Percentiles rank a stretch among this genome's conserved stretches.
phyloP scores from a whole-genome alignment of 768 basidiomycete genomes.

The Kwoniella dejecticola region DNA sequence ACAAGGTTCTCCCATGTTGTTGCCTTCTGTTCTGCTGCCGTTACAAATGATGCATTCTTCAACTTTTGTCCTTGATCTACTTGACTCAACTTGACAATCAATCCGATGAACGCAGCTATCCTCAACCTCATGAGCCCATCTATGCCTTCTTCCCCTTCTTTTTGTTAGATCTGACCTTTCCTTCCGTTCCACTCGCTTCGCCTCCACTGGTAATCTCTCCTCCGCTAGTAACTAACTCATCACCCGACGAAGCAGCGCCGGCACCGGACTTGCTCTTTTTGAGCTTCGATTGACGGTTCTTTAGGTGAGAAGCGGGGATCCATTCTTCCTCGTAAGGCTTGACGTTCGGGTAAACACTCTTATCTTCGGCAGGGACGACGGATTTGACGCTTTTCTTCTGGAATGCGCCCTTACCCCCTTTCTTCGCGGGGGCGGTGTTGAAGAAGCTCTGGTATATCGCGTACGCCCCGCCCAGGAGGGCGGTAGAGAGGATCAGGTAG shows the following conservation, averaged over 20 bases:
- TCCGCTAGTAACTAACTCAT: constrained; percentile 36
- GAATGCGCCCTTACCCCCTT: constrained; percentile 12
- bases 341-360: constrained; percentile 44
- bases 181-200: constrained; percentile 48
- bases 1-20: too few relatives aligned
- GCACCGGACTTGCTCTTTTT: constrained; percentile 31
- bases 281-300: constrained; percentile 32
- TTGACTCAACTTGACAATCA: too few relatives aligned
- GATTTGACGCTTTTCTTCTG: constrained; percentile 23
- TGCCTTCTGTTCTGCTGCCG: too few relatives aligned
- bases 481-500: constrained; percentile 50
- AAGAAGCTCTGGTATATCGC: constrained; percentile 50
- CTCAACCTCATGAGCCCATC: not conserved
- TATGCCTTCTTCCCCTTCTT: constrained; percentile 45
- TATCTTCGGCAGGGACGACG: constrained; percentile 41
- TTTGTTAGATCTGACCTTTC: constrained; percentile 34
- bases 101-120: too few relatives aligned
- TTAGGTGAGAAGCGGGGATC: constrained; percentile 56
- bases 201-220: constrained; percentile 53
- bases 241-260: constrained; percentile 33
- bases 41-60: too few relatives aligned
- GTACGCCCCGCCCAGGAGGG: constrained; percentile 45
- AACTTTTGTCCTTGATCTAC: too few relatives aligned
- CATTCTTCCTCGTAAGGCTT: constrained; percentile 57
- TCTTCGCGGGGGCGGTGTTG: constrained; percentile 8